Conservation (phyloP, 2,329 filamentous ascomycete genomes). For the Aplosporella prunicola region DNA sequence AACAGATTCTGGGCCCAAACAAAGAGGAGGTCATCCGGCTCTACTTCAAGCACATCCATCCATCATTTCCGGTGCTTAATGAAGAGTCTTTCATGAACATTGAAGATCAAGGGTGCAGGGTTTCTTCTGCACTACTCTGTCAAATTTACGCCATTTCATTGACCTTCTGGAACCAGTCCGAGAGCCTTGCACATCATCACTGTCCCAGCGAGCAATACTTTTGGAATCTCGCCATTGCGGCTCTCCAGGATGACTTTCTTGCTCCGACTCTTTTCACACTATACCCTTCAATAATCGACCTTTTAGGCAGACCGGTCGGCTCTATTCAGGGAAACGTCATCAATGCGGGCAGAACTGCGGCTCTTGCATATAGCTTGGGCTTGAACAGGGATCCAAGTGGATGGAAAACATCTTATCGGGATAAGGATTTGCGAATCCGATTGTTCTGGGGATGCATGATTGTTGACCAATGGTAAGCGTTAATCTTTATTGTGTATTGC, state of each 20-base stretch:
- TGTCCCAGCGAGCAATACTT: slow-evolving; percentile 30
- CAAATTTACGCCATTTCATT: slow-evolving; percentile 30
- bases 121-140: slow-evolving; percentile 30
- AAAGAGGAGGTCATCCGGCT: slow-evolving; percentile 33
- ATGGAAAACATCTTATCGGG: slow-evolving; percentile 42
- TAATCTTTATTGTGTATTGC: slow-evolving; percentile 17
- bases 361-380: slow-evolving; percentile 46
- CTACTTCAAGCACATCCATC: slow-evolving; percentile 34
- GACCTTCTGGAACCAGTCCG: slow-evolving; percentile 29
- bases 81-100: slow-evolving; percentile 25
- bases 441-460: slow-evolving; percentile 50
- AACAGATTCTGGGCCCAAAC: slow-evolving; percentile 31
- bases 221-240: slow-evolving; percentile 34
- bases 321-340: slow-evolving; percentile 41
- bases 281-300: slow-evolving; percentile 30
- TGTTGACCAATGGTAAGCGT: slow-evolving; percentile 40
- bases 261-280: slow-evolving; percentile 33
- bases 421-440: slow-evolving; percentile 43
- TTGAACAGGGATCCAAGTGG: slow-evolving; percentile 46
- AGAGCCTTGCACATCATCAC: slow-evolving; percentile 25
- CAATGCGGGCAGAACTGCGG: slow-evolving; percentile 44
- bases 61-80: slow-evolving; percentile 32
- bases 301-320: slow-evolving; percentile 32
- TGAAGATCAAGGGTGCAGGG: slow-evolving; percentile 23
- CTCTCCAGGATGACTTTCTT: slow-evolving; percentile 34